A percentile compares a stretch with the other conserved stretches of the same genome.
Conservation (phyloP, 208 protist genomes). For the Acanthamoeba healyi region DNA sequence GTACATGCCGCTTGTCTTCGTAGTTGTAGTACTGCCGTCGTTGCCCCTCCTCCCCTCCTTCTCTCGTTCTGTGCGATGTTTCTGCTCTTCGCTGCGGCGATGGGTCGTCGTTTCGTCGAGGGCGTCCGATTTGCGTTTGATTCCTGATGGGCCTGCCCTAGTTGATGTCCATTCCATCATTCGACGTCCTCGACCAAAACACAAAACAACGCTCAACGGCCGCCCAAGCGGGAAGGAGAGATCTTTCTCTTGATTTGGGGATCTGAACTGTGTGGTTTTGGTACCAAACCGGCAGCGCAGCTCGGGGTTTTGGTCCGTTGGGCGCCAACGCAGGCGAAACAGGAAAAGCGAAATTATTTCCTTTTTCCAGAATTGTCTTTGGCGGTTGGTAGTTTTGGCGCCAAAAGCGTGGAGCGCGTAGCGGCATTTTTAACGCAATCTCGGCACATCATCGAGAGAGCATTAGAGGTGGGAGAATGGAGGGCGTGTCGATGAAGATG, state of each 20-base stretch:
- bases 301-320: neutral
- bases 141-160: neutral
- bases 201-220: neutral
- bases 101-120: neutral
- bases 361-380: neutral
- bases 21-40: too few species aligned
- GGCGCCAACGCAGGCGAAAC: too few species aligned
- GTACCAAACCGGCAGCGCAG: neutral
- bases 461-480: neutral
- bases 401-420: too few species aligned
- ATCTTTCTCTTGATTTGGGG: too few species aligned
- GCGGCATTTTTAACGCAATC: neutral
- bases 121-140: conserved; percentile 9
- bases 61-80: neutral
- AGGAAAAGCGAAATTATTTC: conserved; percentile 6
- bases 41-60: neutral
- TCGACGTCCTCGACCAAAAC: neutral
- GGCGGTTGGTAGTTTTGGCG: neutral
- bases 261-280: too few species aligned
- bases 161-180: conserved; percentile 19
- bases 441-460: neutral
- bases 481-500: neutral
- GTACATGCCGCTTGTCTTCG: neutral
- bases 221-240: too few species aligned
- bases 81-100: neutral